phyloP scores from a whole-genome alignment of 148 eudicot species.

The Heliamphora exappendiculata region DNA sequence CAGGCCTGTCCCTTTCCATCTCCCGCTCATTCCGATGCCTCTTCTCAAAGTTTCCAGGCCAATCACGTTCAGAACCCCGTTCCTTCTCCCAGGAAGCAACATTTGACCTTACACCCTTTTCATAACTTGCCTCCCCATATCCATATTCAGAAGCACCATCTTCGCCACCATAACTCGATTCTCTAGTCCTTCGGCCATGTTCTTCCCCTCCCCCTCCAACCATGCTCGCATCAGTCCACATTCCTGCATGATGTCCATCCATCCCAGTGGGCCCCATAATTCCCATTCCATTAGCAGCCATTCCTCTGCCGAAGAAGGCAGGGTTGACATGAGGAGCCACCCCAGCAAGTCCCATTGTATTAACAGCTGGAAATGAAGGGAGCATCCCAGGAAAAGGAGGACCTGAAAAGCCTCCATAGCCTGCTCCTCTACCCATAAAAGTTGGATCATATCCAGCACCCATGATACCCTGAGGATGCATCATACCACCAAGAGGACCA shows the following conservation, averaged over 20 bases:
- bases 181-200: conserved; percentile 63
- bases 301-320: conserved; percentile 78
- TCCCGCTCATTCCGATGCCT: conserved; percentile 75
- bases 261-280: conserved; percentile 67
- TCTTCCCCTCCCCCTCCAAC: conserved; percentile 80
- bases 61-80: conserved; percentile 59
- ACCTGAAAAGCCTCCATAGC: conserved; percentile 70
- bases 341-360: conserved; percentile 75
- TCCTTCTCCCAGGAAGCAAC: conserved; percentile 67
- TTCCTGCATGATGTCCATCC: conserved; percentile 63
- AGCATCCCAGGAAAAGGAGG: conserved; percentile 76
- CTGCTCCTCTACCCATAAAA: conserved; percentile 79
- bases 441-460: conserved; percentile 82
- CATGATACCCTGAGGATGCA: conserved; percentile 89
- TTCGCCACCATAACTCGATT: conserved; percentile 83
- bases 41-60: conserved; percentile 66
- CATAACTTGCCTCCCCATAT: conserved; percentile 63
- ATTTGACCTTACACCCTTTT: conserved; percentile 54
- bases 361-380: conserved; percentile 71
- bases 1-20: conserved; percentile 63
- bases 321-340: conserved; percentile 97
- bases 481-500: conserved; percentile 59
- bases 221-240: conserved; percentile 75
- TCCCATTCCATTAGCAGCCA: conserved; percentile 74
- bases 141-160: conserved; percentile 83